Base-by-base conservation (phyloP, 768 basidiomycete genomes). In the Tylopilus rubrobrunneus region DNA sequence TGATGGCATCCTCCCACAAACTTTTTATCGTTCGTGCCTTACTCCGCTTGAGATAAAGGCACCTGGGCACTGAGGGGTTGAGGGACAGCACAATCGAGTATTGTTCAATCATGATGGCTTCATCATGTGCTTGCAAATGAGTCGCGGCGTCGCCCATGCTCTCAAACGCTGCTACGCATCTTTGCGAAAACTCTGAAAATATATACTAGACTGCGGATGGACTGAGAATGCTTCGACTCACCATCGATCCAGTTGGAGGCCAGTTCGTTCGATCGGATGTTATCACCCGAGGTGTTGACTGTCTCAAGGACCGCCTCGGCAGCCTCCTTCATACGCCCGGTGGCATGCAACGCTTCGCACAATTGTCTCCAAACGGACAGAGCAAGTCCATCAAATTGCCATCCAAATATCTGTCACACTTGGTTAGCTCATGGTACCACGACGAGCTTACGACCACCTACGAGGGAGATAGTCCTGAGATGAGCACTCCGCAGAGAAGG, bases 71-170 rank as follows among this genome's bases (percentile, higher is more conserved):
- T n/a, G 36, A 19, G 3, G 59, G 59, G 15, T 45, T 28, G 46
- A 62, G 56, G 10, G 51, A 57, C 25, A 62, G 25, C 7, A 59
- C 60, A 10, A 51, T 28, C 2, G 59, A 57, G 23, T 61, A 61
- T n/a, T 52, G 49, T 19, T 50, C 52, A 34, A 60, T n/a, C n/a
- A n/a, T n/a, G n/a, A n/a, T 57, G 5, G 60, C 60, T 33, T 57
- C 40, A 6, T 61, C 49, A 4, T 61, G 48, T 23, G 39, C 33
- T n/a, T 51, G 43, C 3, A 55, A 53, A 23, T 43, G 34, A 8
- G 50, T 42, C 17, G 58, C 55, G 25, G 42, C 49, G 12, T 61
- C 58, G 2, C 58, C 60, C 55, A 53, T 51, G 37, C 40, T 45
- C 40, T 61, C 58, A 8, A 61, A 45, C 0, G 9, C 50, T 5